Evolutionary conservation across 1,284 basidiomycete species (phyloP).

Genomic region (Sutorius eximius): DNA sequence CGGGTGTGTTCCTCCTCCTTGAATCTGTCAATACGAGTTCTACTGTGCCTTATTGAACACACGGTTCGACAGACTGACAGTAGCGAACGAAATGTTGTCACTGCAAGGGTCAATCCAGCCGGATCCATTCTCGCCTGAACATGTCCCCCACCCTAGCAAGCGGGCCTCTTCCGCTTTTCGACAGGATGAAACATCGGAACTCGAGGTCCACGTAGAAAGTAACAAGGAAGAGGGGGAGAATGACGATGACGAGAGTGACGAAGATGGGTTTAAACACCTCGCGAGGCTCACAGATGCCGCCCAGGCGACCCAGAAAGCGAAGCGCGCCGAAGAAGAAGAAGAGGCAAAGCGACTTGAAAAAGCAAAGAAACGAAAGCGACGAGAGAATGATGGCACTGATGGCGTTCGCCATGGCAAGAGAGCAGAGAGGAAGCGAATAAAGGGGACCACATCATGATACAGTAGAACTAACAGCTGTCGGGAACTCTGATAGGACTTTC

Average conservation of each 20-base stretch:
- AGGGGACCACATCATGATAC: slow-evolving; percentile 12
- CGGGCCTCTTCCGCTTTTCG: slow-evolving; percentile 1
- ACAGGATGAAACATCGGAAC: slow-evolving; percentile 18
- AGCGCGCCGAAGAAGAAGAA: slow-evolving; percentile 34
- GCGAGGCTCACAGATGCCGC: slow-evolving; percentile 36
- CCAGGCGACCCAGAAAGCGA: slow-evolving; percentile 31
- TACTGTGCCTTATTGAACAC: slow-evolving; percentile 2
- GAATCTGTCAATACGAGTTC: not conserved
- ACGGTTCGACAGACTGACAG: slow-evolving; percentile 65
- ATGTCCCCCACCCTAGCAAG: slow-evolving; percentile 39
- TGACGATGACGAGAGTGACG: slow-evolving; percentile 27
- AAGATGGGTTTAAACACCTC: slow-evolving; percentile 42
- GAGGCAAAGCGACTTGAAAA: slow-evolving; percentile 33
- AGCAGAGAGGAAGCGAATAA: slow-evolving; percentile 17
- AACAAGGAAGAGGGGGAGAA: slow-evolving; percentile 30
- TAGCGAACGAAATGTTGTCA: slow-evolving; percentile 95
- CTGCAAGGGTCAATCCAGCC: slow-evolving; percentile 86
- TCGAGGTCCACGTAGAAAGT: slow-evolving; percentile 31
- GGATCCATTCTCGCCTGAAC: slow-evolving; percentile 78
- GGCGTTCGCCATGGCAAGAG: slow-evolving; percentile 13
- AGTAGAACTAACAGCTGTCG: not conserved
- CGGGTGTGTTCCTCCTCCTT: slow-evolving; percentile 53
- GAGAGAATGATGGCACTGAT: slow-evolving; percentile 2
- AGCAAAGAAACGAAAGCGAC: slow-evolving; percentile 38
- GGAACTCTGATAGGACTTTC: not conserved